Evolutionary conservation across 106 monocot species (phyloP).

Genomic region (Allium sativum): DNA sequence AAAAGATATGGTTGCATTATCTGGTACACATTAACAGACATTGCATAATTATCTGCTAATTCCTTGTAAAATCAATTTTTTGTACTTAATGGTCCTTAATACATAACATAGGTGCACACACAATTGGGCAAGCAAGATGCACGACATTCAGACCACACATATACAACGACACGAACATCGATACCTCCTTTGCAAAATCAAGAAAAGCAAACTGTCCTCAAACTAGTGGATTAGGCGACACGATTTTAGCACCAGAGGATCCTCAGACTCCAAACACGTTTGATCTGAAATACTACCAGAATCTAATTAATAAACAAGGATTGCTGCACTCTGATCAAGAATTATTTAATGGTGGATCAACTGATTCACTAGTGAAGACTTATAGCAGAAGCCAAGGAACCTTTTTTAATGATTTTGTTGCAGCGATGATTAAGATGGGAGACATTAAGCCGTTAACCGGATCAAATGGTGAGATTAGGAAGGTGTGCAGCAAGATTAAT

Average conservation of each 20-base stretch:
- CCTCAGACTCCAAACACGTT: slow-evolving; percentile 36
- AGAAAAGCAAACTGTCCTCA: slow-evolving; percentile 35
- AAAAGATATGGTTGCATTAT: slow-evolving; percentile 47
- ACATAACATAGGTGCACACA: slow-evolving; percentile 46
- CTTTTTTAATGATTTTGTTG: slow-evolving; percentile 43
- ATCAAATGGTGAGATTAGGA: slow-evolving; percentile 51
- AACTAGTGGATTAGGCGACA: slow-evolving; percentile 34
- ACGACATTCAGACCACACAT: slow-evolving; percentile 40
- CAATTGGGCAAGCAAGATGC: slow-evolving; percentile 65
- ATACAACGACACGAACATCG: slow-evolving; percentile 81
- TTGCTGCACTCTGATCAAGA: slow-evolving; percentile 74
- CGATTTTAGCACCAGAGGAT: slow-evolving; percentile 51
- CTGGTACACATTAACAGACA: slow-evolving; percentile 8
- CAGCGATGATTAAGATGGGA: slow-evolving; percentile 66
- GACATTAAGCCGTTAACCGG: slow-evolving; percentile 57
- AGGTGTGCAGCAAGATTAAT: slow-evolving; percentile 52
- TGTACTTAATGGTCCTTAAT: too few species aligned
- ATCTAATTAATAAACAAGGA: slow-evolving; percentile 37
- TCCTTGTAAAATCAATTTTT: too few species aligned
- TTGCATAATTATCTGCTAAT: not conserved
- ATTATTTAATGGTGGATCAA: slow-evolving; percentile 44
- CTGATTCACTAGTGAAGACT: slow-evolving; percentile 39
- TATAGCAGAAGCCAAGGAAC: slow-evolving; percentile 20
- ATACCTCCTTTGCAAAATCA: slow-evolving; percentile 31
- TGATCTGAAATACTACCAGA: slow-evolving; percentile 56